Base-by-base conservation (phyloP, 441 rosid species). In the Populus hybrid region DNA sequence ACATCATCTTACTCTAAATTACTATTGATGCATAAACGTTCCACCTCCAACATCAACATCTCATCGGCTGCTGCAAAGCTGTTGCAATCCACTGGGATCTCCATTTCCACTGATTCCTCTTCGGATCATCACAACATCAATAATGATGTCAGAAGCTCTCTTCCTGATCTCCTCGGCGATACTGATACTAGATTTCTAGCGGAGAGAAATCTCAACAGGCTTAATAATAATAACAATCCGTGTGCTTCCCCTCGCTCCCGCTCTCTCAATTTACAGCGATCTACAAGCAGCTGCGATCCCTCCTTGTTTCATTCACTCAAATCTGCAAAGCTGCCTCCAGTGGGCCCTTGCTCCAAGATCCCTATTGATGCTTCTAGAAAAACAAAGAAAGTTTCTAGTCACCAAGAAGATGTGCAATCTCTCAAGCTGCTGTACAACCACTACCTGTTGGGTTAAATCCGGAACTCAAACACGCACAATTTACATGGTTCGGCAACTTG, bases 61-160 rank as follows among this genome's bases (percentile, higher is more conserved):
- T 83, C 90, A 0, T 87, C 93, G 5, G 96, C 96, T 4, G 96
- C 96, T 16, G 76, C 90, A 0, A 89, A 82, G 83, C 88, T 93
- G 65, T 79, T 93, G 65, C 93, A 88, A 21, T 83, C 85, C 12
- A 84, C 82, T 32, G 88, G 84, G 67, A 81, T 67, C 76, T 40
- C 35, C 74, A n/a, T 38, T 28, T 66, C 23, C 61, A 3, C 4
- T 16, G 26, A 40, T 35, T 70, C 72, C 8, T 66, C 77, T 63
- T 65, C 73, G 36, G 34, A 30, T 34, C 32, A 6, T 12, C 11
- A 70, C 24, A 11, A 30, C 28, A 26, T 67, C 5, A n/a, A 50
- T 59, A 42, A 10, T 36, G 30, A 67, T 30, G 69, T 32, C 30
- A 23, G 66, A 70, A 26, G 69, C 64, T 78, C 81, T 23, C 69